These are phyloP conservation scores for Talaromyces nanjingensis DNA, from an alignment of 495 filamentous ascomycete genomes.

Conservation along the genomic window DNA sequence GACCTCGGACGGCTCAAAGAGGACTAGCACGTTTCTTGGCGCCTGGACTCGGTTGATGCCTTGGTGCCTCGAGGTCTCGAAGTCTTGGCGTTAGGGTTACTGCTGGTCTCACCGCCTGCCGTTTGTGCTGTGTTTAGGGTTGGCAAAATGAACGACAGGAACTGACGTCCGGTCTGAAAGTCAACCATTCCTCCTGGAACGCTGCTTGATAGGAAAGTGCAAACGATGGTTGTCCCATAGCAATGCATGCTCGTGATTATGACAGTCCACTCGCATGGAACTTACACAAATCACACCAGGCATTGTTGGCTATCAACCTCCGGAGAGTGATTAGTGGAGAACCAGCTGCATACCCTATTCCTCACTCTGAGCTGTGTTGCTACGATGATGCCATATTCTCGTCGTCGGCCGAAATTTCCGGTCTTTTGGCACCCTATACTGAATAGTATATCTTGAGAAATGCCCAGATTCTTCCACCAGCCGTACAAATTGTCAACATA, in stretches of 20 bases:
- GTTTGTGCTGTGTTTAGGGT: not conserved
- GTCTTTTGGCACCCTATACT: not conserved
- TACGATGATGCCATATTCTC: conserved; percentile 10
- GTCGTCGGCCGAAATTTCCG: conserved; percentile 6
- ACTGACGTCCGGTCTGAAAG: conserved; percentile 6
- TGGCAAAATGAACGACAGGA: conserved; percentile 2
- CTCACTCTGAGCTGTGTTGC: not conserved
- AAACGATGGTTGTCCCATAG: not conserved
- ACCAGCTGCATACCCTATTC: not conserved
- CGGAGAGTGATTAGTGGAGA: not conserved
- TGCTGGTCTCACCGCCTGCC: not conserved
- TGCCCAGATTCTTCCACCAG: not conserved
- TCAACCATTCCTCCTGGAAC: not conserved
- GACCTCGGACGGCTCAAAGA: not conserved
- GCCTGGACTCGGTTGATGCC: not conserved
- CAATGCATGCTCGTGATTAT: not conserved
- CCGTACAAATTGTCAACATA: not conserved
- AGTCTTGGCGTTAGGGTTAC: not conserved
- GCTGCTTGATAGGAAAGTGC: not conserved
- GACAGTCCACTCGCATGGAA: not conserved
- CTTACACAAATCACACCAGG: not conserved
- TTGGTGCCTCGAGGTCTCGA: not conserved
- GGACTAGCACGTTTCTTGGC: not conserved
- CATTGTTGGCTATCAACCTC: not conserved
- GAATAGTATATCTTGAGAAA: not conserved